These are phyloP conservation scores for Oidiodendron maius DNA, from an alignment of 495 filamentous ascomycete genomes.

Conservation along the genomic window DNA sequence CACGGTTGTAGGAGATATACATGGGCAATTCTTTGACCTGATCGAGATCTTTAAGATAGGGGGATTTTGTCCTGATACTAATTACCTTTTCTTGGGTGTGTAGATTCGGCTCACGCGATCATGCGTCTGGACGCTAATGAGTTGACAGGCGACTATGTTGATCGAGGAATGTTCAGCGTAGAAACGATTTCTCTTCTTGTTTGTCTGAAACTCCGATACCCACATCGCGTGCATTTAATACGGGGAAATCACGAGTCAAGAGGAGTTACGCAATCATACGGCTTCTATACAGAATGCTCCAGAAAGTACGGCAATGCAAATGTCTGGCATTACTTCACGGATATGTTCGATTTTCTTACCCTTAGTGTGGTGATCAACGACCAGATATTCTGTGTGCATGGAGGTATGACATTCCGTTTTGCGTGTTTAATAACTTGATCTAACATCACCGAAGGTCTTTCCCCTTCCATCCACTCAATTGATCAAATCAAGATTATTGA, in stretches of 20 bases:
- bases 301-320: constrained; percentile 97
- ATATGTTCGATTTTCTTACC: constrained; percentile 99
- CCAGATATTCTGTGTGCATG: constrained; percentile 98
- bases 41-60: constrained; percentile 99
- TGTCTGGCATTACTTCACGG: constrained; percentile 99
- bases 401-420: constrained; percentile 40
- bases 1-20: constrained; percentile 98
- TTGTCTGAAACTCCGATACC: constrained; percentile 91
- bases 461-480: constrained; percentile 93
- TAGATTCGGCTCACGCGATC: not conserved
- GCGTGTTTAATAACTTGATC: not conserved
- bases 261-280: constrained; percentile 96
- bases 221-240: constrained; percentile 85
- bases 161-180: constrained; percentile 92
- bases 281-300: constrained; percentile 97
- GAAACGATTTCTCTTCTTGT: constrained; percentile 95
- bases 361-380: constrained; percentile 96
- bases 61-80: constrained; percentile 92
- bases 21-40: constrained; percentile 97
- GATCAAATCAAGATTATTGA: constrained; percentile 99
- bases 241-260: constrained; percentile 96
- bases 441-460: constrained; percentile 74
- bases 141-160: constrained; percentile 83
- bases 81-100: constrained; percentile 93
- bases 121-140: not conserved